Evolutionary conservation across 768 basidiomycete genomes (phyloP).

Genomic region (Polyporus arcularius): DNA sequence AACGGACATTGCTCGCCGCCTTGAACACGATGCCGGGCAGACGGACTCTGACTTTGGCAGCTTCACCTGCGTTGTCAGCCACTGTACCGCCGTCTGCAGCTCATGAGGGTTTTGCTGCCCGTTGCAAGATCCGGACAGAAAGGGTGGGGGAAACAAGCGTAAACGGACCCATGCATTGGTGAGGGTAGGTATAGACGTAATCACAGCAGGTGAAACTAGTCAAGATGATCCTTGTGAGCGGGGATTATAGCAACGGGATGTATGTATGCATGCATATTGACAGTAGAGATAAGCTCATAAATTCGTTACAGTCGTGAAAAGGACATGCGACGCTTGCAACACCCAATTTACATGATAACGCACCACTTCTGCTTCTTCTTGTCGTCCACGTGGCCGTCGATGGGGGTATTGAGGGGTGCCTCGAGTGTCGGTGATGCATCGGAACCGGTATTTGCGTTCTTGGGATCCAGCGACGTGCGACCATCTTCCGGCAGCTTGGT

Average conservation of each 20-base stretch:
- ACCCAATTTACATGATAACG: conserved; percentile 30
- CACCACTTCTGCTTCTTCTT: conserved; percentile 30
- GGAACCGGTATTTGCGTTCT: conserved; percentile 5
- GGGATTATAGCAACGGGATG: conserved; percentile 15
- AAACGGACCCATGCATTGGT: background rate
- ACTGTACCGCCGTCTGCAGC: too few species aligned
- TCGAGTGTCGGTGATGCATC: conserved; percentile 18
- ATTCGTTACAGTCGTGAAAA: conserved; percentile 22
- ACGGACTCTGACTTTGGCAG: too few species aligned
- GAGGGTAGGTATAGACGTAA: background rate
- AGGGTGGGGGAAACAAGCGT: background rate
- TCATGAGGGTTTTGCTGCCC: background rate
- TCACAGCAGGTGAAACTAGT: conserved; percentile 7
- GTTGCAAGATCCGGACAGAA: background rate
- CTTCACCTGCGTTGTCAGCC: too few species aligned
- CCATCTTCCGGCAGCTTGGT: conserved; percentile 42
- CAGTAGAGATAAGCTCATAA: conserved; percentile 12
- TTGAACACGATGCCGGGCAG: too few species aligned
- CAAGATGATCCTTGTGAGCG: conserved; percentile 9
- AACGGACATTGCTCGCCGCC: too few species aligned
- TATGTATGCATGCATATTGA: conserved; percentile 18
- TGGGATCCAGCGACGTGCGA: conserved; percentile 47
- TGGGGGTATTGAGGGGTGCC: conserved; percentile 21
- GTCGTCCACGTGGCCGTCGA: conserved; percentile 20
- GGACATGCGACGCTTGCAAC: conserved; percentile 3